Evolutionary conservation across 768 basidiomycete genomes (phyloP).

Genomic region (Hericium erinaceus): DNA sequence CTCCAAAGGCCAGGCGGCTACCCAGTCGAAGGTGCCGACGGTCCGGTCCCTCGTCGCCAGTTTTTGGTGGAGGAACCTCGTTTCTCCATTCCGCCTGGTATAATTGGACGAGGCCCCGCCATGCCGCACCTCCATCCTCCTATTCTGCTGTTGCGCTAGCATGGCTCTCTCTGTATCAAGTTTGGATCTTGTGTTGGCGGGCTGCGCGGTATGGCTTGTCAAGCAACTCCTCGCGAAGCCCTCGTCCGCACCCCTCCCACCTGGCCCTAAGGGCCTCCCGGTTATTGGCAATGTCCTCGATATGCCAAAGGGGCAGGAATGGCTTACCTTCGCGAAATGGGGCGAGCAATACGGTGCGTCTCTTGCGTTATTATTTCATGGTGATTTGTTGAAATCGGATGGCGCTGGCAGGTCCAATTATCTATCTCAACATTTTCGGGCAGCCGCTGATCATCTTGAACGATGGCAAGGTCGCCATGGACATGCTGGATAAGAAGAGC

Average conservation of each 20-base stretch:
- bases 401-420: background rate
- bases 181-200: background rate
- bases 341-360: background rate
- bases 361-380: background rate
- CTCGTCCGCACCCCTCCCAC: background rate
- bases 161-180: background rate
- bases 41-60: too few species aligned
- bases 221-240: background rate
- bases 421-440: background rate
- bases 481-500: background rate
- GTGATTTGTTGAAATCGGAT: too few species aligned
- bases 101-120: too few species aligned
- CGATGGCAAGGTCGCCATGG: background rate
- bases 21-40: too few species aligned
- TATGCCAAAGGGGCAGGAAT: background rate
- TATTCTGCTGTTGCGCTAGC: slow-evolving; percentile 16
- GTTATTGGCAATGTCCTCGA: background rate
- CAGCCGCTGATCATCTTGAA: background rate
- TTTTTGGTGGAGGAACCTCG: too few species aligned
- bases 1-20: too few species aligned
- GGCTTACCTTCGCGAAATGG: background rate
- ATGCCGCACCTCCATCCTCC: background rate
- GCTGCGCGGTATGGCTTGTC: background rate
- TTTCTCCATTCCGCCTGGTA: too few species aligned
- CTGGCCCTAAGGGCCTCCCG: background rate